Evolutionary conservation across 2,329 filamentous ascomycete genomes (phyloP), one percentile per base, ranked within the genome.

Genomic region (Penicillium sp.): DNA sequence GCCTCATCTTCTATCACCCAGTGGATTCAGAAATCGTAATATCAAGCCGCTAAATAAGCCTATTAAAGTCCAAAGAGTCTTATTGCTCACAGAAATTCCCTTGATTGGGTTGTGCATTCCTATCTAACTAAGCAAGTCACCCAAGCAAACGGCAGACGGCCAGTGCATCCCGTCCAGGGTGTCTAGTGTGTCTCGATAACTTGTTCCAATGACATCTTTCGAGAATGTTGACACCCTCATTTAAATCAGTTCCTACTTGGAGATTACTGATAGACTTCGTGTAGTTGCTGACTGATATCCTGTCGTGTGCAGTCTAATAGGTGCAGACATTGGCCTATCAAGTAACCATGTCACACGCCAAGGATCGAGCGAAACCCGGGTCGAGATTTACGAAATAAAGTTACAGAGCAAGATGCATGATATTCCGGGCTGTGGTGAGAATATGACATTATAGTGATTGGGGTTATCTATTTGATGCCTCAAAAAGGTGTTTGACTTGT

Each of bases 401-500:
- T 22, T 22, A 22, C n/a, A 14, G 28, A 11, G 16, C 22, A 6
- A 16, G 22, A 14, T 19, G 10, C 14, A 25, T 52, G 8, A 25
- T 35, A n/a, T 7, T 35, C 16, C 10, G 22, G 14, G 33, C 33
- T 6, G 19, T 22, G 19, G 19, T 52, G 14, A 7, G 30, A 7
- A 2, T 6, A 40, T 33, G 22, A 8, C 14, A 45, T 55, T 13
- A 55, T 13, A 22, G 10, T 33, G n/a, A 22, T 22, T 13, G 25
- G 14, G 28, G 4, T 16, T 10, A 35, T 5, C n/a, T 14, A 22
- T 19, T 43, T 14, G 40, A 38, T 16, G 68, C 66, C 59, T 62
- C 65, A 45, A 61, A 61, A 59, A 30, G 28, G 26, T 22, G 52
- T 61, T 22, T 61, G 60, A 8, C 55, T 57, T 42, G 49, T 52